phyloP scores from a whole-genome alignment of 345 rosid species.

The Salix exigua region DNA sequence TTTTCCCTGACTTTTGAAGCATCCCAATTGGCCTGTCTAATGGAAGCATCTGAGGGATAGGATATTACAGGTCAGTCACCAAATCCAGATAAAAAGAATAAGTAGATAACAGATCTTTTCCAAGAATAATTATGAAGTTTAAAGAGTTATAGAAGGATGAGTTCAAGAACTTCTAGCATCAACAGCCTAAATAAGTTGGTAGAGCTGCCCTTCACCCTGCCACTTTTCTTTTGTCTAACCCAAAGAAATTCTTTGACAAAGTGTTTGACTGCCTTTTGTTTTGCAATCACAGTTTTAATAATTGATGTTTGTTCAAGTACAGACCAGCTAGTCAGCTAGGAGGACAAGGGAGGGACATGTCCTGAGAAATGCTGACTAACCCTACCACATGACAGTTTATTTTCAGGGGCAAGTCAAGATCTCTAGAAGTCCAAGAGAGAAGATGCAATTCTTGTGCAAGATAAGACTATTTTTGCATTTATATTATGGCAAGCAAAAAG shows the following conservation, averaged over 20 bases:
- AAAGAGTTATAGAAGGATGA: neutral
- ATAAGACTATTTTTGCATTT: neutral
- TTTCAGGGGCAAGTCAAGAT: neutral
- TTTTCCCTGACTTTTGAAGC: conserved; percentile 56
- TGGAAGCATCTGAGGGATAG: conserved; percentile 45
- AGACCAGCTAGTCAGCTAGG: neutral
- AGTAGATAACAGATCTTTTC: neutral
- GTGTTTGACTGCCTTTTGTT: neutral
- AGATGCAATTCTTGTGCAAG: neutral
- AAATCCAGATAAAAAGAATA: neutral
- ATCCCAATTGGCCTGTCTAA: conserved; percentile 61
- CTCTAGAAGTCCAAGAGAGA: neutral
- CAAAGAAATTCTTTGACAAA: neutral
- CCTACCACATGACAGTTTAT: no score
- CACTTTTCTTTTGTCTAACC: neutral
- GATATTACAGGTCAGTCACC: neutral
- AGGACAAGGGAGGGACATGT: neutral
- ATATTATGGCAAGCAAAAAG: neutral
- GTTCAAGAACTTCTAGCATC: neutral
- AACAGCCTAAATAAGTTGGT: neutral
- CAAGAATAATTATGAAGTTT: neutral
- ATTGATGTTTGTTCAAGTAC: neutral
- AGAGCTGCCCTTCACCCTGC: neutral
- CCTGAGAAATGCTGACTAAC: neutral
- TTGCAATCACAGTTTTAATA: neutral